Percentiles rank a stretch among this genome's conserved stretches.
These are phyloP conservation scores for Polyplosphaeria fusca DNA, from an alignment of 495 filamentous ascomycete genomes.

Conservation along the genomic window DNA sequence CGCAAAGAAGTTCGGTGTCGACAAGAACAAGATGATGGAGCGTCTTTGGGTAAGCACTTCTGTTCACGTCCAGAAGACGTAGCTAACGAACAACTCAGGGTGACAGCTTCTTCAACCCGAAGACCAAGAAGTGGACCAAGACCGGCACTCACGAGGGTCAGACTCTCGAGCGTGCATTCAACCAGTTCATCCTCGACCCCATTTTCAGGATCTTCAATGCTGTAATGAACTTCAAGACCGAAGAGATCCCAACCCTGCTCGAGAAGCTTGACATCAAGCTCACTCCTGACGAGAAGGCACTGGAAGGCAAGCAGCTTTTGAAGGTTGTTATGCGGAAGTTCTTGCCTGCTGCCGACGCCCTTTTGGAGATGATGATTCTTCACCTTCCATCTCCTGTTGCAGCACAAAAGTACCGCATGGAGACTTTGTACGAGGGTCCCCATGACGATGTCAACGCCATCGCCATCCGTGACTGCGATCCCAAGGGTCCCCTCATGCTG, in stretches of 20 bases:
- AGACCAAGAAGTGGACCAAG: conserved; percentile 99
- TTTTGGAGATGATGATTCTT: conserved; percentile 99
- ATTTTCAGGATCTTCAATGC: conserved; percentile 98
- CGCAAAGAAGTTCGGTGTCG: conserved; percentile 99
- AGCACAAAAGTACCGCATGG: conserved; percentile 95
- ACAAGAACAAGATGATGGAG: conserved; percentile 99
- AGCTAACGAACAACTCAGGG: conserved; percentile 47
- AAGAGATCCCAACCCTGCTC: conserved; percentile 77
- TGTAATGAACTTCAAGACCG: conserved; percentile 98
- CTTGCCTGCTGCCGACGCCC: conserved; percentile 94
- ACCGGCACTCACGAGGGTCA: conserved; percentile 74
- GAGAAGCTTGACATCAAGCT: conserved; percentile 94
- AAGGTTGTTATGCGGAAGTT: conserved; percentile 99
- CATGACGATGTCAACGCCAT: conserved; percentile 85
- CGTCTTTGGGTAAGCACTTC: conserved; percentile 97
- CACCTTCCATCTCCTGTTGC: conserved; percentile 95
- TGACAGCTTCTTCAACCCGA: conserved; percentile 99
- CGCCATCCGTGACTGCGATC: conserved; percentile 95
- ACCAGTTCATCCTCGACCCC: conserved; percentile 96
- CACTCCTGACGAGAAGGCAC: conserved; percentile 75
- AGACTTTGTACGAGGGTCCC: conserved; percentile 98
- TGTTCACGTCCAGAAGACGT: too few relatives aligned
- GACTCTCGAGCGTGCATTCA: conserved; percentile 94
- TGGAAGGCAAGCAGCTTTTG: conserved; percentile 94
- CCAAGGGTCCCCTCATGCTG: conserved; percentile 97